phyloP scores from a whole-genome alignment of 768 basidiomycete genomes.

The Mycena rebaudengoi region DNA sequence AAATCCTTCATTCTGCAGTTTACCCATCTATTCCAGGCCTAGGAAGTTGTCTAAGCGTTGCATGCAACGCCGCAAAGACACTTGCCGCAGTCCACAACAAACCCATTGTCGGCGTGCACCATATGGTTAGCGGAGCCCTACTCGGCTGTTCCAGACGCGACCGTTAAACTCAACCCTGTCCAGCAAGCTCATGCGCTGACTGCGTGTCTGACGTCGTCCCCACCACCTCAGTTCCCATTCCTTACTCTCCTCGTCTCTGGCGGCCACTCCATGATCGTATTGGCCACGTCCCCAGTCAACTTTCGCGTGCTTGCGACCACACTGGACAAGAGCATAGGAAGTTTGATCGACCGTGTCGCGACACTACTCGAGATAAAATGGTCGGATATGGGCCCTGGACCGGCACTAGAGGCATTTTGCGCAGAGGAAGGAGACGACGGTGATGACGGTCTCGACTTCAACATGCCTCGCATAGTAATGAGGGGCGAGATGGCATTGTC shows the following conservation, averaged over 20 bases:
- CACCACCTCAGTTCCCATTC: conserved; percentile 79
- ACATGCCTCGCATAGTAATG: conserved; percentile 56
- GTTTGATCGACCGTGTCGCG: conserved; percentile 86
- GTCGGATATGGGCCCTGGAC: conserved; percentile 72
- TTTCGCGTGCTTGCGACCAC: conserved; percentile 82
- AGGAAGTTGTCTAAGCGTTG: conserved; percentile 80
- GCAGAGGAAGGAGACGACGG: conserved; percentile 38
- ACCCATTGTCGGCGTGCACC: conserved; percentile 90
- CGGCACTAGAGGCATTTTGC: conserved; percentile 82
- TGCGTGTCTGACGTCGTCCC: conserved; percentile 66
- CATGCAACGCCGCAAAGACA: conserved; percentile 84
- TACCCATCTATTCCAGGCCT: conserved; percentile 60
- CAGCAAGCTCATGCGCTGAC: conserved; percentile 96
- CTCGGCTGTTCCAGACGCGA: background rate
- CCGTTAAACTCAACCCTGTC: conserved; percentile 7
- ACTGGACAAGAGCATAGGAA: conserved; percentile 78
- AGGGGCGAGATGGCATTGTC: conserved; percentile 73
- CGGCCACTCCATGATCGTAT: conserved; percentile 91
- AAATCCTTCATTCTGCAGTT: conserved; percentile 7
- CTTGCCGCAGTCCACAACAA: conserved; percentile 81
- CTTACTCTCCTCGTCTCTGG: conserved; percentile 90
- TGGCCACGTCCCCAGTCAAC: conserved; percentile 63
- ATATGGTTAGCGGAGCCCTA: conserved; percentile 74
- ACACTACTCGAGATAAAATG: conserved; percentile 73
- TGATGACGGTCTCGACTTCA: conserved; percentile 35